Evolutionary conservation across 164 flowering plant species (phyloP).

Genomic region (Echeveria elegans): DNA sequence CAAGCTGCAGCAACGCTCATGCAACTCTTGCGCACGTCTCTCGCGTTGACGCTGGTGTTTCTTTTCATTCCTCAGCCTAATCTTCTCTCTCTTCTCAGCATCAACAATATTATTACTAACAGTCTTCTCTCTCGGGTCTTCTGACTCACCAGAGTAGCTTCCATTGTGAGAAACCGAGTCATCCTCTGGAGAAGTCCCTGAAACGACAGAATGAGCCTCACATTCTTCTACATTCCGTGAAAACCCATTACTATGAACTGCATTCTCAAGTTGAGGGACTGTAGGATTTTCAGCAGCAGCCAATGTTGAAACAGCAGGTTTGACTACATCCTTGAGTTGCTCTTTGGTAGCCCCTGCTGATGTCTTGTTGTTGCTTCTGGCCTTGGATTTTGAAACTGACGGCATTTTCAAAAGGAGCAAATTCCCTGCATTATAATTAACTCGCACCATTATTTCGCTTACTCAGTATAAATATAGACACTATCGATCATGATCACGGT

Average conservation of each 20-base stretch:
- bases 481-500: no score
- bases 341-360: constrained; percentile 48
- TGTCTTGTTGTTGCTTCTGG: constrained; percentile 60
- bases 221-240: constrained; percentile 21
- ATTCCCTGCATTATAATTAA: neutral
- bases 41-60: neutral
- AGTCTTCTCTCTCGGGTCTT: constrained; percentile 74
- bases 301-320: constrained; percentile 43
- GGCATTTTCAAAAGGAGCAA: constrained; percentile 36
- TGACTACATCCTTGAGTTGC: constrained; percentile 45
- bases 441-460: no score
- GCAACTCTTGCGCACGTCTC: neutral
- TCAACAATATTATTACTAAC: constrained; percentile 10
- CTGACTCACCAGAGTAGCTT: constrained; percentile 90
- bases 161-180: constrained; percentile 81
- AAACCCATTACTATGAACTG: constrained; percentile 25
- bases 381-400: constrained; percentile 59
- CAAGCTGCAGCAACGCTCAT: constrained; percentile 71
- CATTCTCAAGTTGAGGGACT: constrained; percentile 58
- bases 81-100: neutral
- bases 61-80: neutral
- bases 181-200: constrained; percentile 56
- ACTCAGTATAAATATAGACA: no score
- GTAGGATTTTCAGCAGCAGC: constrained; percentile 24
- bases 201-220: constrained; percentile 57